These are phyloP conservation scores for Ceratobasidium sp. DNA, from an alignment of 1,284 basidiomycete genomes.

Conservation along the genomic window DNA sequence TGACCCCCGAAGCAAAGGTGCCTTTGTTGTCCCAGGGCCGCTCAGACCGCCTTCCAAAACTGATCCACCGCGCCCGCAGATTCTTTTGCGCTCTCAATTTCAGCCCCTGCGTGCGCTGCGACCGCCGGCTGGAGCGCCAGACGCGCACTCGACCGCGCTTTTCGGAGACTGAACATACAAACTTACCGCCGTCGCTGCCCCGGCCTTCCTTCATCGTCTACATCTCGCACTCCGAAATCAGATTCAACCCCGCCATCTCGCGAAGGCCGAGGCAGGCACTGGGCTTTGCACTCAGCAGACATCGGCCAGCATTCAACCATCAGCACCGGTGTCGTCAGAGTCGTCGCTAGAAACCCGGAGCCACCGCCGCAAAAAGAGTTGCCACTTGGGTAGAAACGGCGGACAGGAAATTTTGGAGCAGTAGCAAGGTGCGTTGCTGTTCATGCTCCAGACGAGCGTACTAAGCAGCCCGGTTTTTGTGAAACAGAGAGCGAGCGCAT, in stretches of 20 bases:
- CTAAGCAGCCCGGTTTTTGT: constrained; percentile 9
- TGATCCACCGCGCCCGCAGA: neutral
- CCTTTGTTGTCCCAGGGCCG: constrained; percentile 43
- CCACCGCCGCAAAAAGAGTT: constrained; percentile 17
- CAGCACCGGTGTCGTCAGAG: neutral
- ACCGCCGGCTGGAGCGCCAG: neutral
- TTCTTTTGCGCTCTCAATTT: constrained; percentile 35
- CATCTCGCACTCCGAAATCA: constrained; percentile 43
- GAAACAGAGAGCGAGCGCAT: constrained; percentile 24
- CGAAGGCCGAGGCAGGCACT: constrained; percentile 38
- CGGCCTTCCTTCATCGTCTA: constrained; percentile 41
- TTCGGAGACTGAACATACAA: constrained; percentile 42
- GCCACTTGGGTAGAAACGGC: constrained; percentile 19
- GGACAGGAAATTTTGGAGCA: neutral
- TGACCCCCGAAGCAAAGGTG: constrained; percentile 44
- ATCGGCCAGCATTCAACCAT: neutral
- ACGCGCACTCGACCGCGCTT: constrained; percentile 1
- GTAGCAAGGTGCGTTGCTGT: constrained; percentile 29
- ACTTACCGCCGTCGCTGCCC: constrained; percentile 32
- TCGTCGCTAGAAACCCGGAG: constrained; percentile 25
- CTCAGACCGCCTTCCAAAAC: neutral
- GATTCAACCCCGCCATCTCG: constrained; percentile 43
- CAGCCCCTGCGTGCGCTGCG: constrained; percentile 17
- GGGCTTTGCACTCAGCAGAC: constrained; percentile 42
- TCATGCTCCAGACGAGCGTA: constrained; percentile 1